A percentile compares a stretch with the other conserved stretches of the same genome.
These are phyloP conservation scores for Erythrobasidium hasegawianum DNA, from an alignment of 1,284 basidiomycete species.

Conservation along the genomic window DNA sequence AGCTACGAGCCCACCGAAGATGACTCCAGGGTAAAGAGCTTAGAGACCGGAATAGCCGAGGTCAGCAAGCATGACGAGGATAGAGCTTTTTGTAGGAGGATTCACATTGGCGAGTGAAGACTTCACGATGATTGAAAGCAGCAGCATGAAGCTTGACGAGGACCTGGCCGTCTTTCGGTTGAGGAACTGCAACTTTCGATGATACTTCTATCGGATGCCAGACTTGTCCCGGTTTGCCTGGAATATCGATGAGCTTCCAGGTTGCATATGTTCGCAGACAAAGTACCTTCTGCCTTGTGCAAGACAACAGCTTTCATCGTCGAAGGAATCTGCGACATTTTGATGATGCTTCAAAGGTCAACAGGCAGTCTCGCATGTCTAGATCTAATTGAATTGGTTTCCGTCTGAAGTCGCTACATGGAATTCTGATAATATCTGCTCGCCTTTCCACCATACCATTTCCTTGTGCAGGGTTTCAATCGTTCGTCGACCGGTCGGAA, in stretches of 20 bases:
- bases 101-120: constrained; percentile 43
- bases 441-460: too few species aligned
- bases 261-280: background rate
- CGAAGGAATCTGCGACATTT: background rate
- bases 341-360: too few species aligned
- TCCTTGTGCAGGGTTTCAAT: too few species aligned
- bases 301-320: constrained; percentile 34
- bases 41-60: background rate
- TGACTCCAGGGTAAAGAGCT: constrained; percentile 43
- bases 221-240: constrained; percentile 37
- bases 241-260: background rate
- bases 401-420: too few species aligned
- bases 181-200: constrained; percentile 14
- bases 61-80: background rate
- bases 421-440: too few species aligned
- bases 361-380: too few species aligned
- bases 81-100: background rate
- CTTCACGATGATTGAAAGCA: constrained; percentile 44
- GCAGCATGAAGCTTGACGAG: constrained; percentile 41
- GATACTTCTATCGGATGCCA: constrained; percentile 32
- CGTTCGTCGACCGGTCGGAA: too few species aligned
- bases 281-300: constrained; percentile 34
- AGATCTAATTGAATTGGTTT: too few species aligned
- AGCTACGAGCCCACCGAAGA: constrained; percentile 29
- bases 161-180: constrained; percentile 36